Base-by-base conservation (phyloP, 2,329 filamentous ascomycete species). In the Aspergillus uvarum region DNA sequence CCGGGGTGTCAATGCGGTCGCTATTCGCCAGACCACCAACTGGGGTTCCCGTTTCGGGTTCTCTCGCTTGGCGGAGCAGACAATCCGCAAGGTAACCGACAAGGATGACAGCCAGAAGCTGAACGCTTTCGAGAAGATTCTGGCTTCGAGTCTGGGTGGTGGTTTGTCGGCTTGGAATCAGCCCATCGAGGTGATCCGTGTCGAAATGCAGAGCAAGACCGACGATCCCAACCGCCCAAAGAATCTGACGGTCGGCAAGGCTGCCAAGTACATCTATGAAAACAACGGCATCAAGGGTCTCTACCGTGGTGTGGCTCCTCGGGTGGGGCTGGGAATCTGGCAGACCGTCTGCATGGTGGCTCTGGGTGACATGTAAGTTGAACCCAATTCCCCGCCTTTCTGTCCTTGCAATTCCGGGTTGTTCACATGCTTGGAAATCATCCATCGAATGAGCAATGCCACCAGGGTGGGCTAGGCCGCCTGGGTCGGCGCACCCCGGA, bases 321-420 rank as follows among this genome's bases (percentile, higher is more conserved):
- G 95, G 77, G 93, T 99, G 76, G 93, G 93, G 70, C 88, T 99
- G 66, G 89, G 95, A 75, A 87, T 99, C 82, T 99, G 95, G 95
- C 95, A 99, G 85, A 99, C 95, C 64, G 90, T 99, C 74, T 99
- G 95, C 85, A 99, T 99, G 95, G 95, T 99, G 80, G 95, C 94
- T 74, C 85, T 98, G 79, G 95, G 95, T 81, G 95, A 98, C 82
- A 93, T 96, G 92, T 96, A 81, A 83, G 92, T 87, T 69, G 55
- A 53, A 47, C 44, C 61, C 65, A 22, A 14, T 22, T 49, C 51
- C 38, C 32, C 31, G 29, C 22, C 24, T 42, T 47, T 16, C 52
- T 35, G 51, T 32, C 42, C 49, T 16, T 51, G 4, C 54, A 49
- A 32, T 63, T 54, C 35, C 56, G 31, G 44, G 24, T 47, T 14